These are phyloP conservation scores for Westerdykella aurantiaca DNA, from an alignment of 2,329 filamentous ascomycete genomes.

Conservation along the genomic window DNA sequence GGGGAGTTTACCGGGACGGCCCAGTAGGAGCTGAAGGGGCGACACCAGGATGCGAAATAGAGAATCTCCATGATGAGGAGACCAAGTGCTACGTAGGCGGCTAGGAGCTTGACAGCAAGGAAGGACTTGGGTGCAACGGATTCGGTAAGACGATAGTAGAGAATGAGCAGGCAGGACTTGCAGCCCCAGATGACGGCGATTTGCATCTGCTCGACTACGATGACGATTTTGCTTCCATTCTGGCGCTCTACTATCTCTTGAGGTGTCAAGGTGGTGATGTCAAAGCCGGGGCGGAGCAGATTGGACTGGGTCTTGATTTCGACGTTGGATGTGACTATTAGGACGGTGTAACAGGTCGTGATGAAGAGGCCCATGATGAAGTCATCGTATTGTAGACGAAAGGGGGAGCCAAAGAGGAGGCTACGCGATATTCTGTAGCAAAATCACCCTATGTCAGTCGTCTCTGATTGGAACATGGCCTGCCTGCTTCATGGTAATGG, in stretches of 20 bases:
- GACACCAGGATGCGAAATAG: constrained; percentile 51
- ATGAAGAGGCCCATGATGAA: constrained; percentile 51
- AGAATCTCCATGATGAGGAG: constrained; percentile 47
- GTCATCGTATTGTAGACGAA: constrained; percentile 51
- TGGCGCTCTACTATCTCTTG: constrained; percentile 31
- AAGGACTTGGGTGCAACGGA: constrained; percentile 24
- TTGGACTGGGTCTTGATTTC: constrained; percentile 40
- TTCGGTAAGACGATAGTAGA: constrained; percentile 48
- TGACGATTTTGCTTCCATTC: constrained; percentile 44
- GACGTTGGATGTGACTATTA: constrained; percentile 46
- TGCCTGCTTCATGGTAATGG: background rate
- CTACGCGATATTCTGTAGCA: constrained; percentile 39
- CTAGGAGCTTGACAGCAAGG: constrained; percentile 40
- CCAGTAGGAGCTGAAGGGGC: constrained; percentile 50
- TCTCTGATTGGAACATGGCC: background rate
- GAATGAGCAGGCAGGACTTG: constrained; percentile 50
- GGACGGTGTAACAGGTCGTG: constrained; percentile 44
- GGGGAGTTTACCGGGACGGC: constrained; percentile 40
- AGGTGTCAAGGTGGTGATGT: constrained; percentile 39
- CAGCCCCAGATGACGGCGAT: constrained; percentile 48
- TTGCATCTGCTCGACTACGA: constrained; percentile 51
- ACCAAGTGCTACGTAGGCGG: constrained; percentile 43
- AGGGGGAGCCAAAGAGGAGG: constrained; percentile 44
- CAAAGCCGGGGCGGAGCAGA: constrained; percentile 40
- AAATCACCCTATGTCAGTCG: background rate